Evolutionary conservation across 23 red algal genomes (phyloP), one percentile per base, ranked within the genome.

Genomic region (Gracilaria caudata): DNA sequence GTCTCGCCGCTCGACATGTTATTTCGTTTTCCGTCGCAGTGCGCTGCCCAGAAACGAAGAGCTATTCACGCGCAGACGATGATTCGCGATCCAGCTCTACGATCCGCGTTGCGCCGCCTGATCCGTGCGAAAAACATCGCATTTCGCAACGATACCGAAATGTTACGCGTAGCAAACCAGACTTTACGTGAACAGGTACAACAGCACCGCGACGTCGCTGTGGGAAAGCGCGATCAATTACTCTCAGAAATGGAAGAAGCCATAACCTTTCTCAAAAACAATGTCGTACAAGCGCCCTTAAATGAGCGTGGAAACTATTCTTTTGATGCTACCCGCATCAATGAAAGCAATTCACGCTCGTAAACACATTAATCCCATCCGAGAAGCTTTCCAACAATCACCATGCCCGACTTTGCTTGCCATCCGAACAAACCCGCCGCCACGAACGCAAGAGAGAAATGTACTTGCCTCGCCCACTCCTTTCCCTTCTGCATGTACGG

Each of bases 401-500:
- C 92, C 77, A 95, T 87, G 0, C 96, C 96, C 25, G 83, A 93
- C 89, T 98, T 88, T 13, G 88, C 86, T 66, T 98, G 96, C 89
- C 92, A 98, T 23, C 73, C 88, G 78, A 98, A 93, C 57, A 92
- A 51, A 26, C 92, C 92, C 14, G 83, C 37, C 24, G 72, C 87
- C 39, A 64, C 53, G 80, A 98, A 78, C 46, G 87, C 96, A 60
- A 93, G 51, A 12, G 66, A 76, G 72, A 98, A 98, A 40, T 98
- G 96, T 3, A 63, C 78, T 35, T 92, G 71, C 33, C 95, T 73
- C 7, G 95, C 95, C 74, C 58, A 73, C 12, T 90, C 80, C 51
- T 92, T 90, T 35, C 93, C 91, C 44, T 82, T 90, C 79, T 92
- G 96, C 96, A 98, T 98, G 65, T 80, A 85, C 49, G 96, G 96